Conservation (phyloP, 2,329 filamentous ascomycete species). For the Beauveria sp. region DNA sequence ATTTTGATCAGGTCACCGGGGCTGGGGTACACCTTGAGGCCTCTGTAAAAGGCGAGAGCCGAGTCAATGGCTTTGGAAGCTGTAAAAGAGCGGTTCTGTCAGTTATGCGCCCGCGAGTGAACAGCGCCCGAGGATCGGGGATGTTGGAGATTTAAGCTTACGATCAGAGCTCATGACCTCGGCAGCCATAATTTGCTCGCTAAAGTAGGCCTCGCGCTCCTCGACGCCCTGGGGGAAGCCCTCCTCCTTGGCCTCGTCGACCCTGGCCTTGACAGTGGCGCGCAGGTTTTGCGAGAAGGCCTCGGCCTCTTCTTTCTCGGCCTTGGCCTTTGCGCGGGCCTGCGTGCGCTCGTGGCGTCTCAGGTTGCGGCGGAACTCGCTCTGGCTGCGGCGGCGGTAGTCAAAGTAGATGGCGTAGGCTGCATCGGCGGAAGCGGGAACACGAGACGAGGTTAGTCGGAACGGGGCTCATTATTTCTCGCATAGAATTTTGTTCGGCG, state of each 20-base stretch:
- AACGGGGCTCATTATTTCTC: neutral
- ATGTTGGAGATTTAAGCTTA: constrained; percentile 35
- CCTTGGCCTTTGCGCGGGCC: constrained; percentile 59
- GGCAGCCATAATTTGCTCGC: constrained; percentile 85
- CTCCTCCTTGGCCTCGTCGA: constrained; percentile 78
- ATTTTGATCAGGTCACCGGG: constrained; percentile 89
- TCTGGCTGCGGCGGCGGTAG: constrained; percentile 54
- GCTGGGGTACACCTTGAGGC: constrained; percentile 94
- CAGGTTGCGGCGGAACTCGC: constrained; percentile 58
- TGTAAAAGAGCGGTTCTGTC: constrained; percentile 22
- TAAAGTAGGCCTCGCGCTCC: constrained; percentile 93
- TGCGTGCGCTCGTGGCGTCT: constrained; percentile 70
- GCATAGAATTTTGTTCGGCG: neutral
- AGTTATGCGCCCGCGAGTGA: neutral
- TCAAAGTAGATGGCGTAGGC: constrained; percentile 64
- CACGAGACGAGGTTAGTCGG: constrained; percentile 4
- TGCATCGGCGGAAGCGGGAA: constrained; percentile 19
- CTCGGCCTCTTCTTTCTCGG: constrained; percentile 64
- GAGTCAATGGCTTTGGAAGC: constrained; percentile 69
- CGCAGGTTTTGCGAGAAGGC: constrained; percentile 58
- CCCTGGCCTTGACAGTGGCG: constrained; percentile 63
- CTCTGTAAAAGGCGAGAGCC: constrained; percentile 94
- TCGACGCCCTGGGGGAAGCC: constrained; percentile 87
- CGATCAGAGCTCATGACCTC: constrained; percentile 78
- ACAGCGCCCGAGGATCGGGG: too few relatives aligned